Evolutionary conservation across 371 early-diverging fungal genomes (phyloP).

Genomic region (Chytridium lagenaria): DNA sequence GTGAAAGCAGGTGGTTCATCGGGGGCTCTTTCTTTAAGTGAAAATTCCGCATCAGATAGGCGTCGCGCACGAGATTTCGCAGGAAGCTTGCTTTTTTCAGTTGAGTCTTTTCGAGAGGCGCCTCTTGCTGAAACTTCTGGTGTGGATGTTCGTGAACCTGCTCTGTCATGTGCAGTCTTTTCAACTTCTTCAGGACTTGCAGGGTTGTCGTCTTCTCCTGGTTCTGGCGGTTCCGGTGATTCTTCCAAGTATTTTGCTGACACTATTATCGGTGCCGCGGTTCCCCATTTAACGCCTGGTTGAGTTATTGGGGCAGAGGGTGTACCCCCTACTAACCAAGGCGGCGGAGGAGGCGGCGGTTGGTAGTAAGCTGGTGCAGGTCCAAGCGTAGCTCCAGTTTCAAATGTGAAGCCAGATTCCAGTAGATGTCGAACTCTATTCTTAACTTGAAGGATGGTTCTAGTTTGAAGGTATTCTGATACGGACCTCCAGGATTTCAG

Average conservation of each 20-base stretch:
- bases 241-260: too few relatives aligned
- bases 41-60: too few relatives aligned
- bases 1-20: background rate
- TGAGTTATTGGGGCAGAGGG: background rate
- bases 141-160: too few relatives aligned
- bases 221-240: constrained; percentile 44
- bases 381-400: background rate
- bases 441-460: constrained; percentile 71
- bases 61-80: too few relatives aligned
- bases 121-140: too few relatives aligned
- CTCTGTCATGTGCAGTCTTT: too few relatives aligned
- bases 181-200: background rate
- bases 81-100: background rate
- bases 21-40: too few relatives aligned
- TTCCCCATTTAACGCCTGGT: too few relatives aligned
- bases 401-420: constrained; percentile 31
- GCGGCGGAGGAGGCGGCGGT: constrained; percentile 7
- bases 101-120: constrained; percentile 2
- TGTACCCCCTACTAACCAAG: background rate
- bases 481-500: constrained; percentile 72
- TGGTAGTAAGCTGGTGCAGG: constrained; percentile 17
- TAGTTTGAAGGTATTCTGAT: constrained; percentile 59
- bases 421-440: constrained; percentile 70
- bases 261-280: too few relatives aligned
- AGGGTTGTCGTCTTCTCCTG: constrained; percentile 2